A percentile compares a stretch with the other conserved stretches of the same genome.
These are phyloP conservation scores for Backusella psychrophila DNA, from an alignment of 192 early-diverging fungal genomes.

Conservation along the genomic window DNA sequence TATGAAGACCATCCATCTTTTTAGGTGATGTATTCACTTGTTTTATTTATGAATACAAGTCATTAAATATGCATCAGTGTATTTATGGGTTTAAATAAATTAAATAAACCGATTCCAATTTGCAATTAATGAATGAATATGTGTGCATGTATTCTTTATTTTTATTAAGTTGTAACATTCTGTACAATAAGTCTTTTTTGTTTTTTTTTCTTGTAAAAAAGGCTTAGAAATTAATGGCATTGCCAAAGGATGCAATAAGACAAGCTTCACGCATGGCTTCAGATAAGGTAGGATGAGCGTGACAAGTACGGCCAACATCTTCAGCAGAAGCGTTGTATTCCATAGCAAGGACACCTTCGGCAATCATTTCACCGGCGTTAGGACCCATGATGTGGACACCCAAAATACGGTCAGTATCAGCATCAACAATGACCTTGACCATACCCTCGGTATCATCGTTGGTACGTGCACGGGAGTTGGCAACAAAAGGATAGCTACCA, in stretches of 20 bases:
- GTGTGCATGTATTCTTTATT: not conserved
- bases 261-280: slow-evolving; percentile 99
- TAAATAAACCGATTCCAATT: not conserved
- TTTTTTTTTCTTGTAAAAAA: not conserved
- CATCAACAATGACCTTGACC: slow-evolving; percentile 96
- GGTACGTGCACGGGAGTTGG: slow-evolving; percentile 98
- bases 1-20: no score
- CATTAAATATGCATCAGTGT: no score
- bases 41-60: no score
- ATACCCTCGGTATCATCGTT: slow-evolving; percentile 91
- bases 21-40: no score
- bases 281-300: slow-evolving; percentile 94
- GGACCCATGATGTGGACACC: slow-evolving; percentile 99
- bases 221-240: slow-evolving; percentile 72
- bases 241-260: slow-evolving; percentile 81
- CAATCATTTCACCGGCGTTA: slow-evolving; percentile 99
- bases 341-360: slow-evolving; percentile 94
- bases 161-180: slow-evolving; percentile 10
- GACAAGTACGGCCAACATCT: slow-evolving; percentile 96
- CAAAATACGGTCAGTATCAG: slow-evolving; percentile 92
- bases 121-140: not conserved
- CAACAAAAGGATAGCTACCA: slow-evolving; percentile 93
- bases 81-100: no score
- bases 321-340: slow-evolving; percentile 97
- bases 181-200: slow-evolving; percentile 2